phyloP scores from a whole-genome alignment of 257 asterid genomes.

The Linaria vulgaris region DNA sequence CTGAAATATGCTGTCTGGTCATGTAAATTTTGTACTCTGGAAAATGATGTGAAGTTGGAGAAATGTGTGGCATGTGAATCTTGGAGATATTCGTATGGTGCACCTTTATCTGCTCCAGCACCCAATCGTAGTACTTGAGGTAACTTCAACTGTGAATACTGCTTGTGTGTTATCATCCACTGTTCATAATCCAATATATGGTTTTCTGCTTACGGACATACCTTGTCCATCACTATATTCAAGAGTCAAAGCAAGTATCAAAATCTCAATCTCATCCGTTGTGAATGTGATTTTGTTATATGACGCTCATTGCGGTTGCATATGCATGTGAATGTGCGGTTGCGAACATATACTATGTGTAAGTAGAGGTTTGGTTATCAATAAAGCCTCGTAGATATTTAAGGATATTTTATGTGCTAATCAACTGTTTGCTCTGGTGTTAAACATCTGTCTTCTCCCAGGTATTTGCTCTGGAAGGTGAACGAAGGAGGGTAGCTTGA shows the following conservation, averaged over 20 bases:
- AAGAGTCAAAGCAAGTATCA: too few relatives aligned
- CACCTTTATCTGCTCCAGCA: slow-evolving; percentile 54
- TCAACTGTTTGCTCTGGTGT: too few relatives aligned
- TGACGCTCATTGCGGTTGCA: neutral
- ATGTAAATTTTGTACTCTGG: slow-evolving; percentile 76
- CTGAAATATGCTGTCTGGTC: slow-evolving; percentile 51
- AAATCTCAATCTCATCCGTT: neutral
- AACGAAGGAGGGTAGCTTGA: neutral
- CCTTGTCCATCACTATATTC: too few relatives aligned
- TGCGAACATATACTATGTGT: neutral
- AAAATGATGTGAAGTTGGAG: slow-evolving; percentile 57
- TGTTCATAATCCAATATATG: neutral
- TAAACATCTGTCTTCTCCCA: too few relatives aligned
- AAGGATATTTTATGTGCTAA: too few relatives aligned
- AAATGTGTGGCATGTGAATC: slow-evolving; percentile 70
- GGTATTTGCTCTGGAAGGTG: neutral
- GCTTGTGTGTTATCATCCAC: neutral
- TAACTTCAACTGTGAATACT: slow-evolving; percentile 9
- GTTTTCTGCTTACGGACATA: neutral
- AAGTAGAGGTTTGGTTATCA: neutral
- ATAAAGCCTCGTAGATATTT: neutral
- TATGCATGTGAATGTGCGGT: neutral
- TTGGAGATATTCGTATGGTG: slow-evolving; percentile 78
- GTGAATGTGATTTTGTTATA: neutral
- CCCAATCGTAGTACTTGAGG: slow-evolving; percentile 67